Conservation (phyloP, 305 asterid genomes). For the Fraxinus nigra region DNA sequence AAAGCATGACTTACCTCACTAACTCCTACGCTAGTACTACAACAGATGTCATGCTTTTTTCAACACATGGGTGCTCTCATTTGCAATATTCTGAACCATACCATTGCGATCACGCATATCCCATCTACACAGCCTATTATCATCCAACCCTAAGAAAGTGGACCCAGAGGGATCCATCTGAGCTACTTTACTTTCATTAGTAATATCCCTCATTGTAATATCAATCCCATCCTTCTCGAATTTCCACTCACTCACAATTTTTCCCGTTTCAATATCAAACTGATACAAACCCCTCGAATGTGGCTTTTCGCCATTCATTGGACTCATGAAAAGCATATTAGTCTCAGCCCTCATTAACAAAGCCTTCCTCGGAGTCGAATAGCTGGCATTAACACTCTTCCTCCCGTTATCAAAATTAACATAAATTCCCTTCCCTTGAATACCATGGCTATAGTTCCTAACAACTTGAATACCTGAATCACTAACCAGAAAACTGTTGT, state of each 20-base stretch:
- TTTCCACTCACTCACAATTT: slow-evolving; percentile 86
- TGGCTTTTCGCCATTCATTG: slow-evolving; percentile 53
- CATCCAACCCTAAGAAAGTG: slow-evolving; percentile 93
- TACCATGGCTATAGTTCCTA: slow-evolving; percentile 79
- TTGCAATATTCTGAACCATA: slow-evolving; percentile 68
- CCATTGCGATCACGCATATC: slow-evolving; percentile 96
- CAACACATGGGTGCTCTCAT: slow-evolving; percentile 80
- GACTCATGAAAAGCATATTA: slow-evolving; percentile 97
- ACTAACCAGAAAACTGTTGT: slow-evolving; percentile 86
- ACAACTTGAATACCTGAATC: slow-evolving; percentile 90
- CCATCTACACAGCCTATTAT: slow-evolving; percentile 89
- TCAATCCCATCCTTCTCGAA: slow-evolving; percentile 95
- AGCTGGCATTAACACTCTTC: slow-evolving; percentile 25
- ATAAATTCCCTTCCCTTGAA: slow-evolving; percentile 88
- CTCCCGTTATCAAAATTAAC: slow-evolving; percentile 63
- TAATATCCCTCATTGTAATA: slow-evolving; percentile 84
- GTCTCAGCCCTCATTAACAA: slow-evolving; percentile 89
- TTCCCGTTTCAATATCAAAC: slow-evolving; percentile 86
- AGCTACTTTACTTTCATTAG: slow-evolving; percentile 86
- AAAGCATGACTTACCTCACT: too few relatives aligned
- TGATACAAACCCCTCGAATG: slow-evolving; percentile 87
- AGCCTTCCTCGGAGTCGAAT: slow-evolving; percentile 86
- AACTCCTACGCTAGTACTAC: too few relatives aligned
- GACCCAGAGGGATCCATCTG: slow-evolving; percentile 96
- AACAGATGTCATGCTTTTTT: slow-evolving; percentile 16